Percentiles rank a stretch among this genome's conserved stretches.
Conservation (phyloP, 805 yeast species). For the Starmerella powellii region DNA sequence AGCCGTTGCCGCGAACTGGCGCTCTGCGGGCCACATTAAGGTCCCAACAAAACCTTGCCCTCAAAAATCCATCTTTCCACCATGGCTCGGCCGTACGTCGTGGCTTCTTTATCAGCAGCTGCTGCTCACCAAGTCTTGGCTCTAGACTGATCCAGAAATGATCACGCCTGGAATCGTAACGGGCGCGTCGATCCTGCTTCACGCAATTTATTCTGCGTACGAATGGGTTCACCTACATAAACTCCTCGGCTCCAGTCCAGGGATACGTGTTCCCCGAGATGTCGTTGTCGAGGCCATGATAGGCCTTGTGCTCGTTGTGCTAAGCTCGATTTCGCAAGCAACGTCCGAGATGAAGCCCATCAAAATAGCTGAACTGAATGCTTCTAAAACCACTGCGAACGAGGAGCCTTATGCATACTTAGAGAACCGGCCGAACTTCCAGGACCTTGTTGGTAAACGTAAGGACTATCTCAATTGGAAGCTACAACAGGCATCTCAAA, state of each 20-base stretch:
- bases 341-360: constrained; percentile 36
- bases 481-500: background rate
- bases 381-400: constrained; percentile 40
- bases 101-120: background rate
- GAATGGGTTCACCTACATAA: constrained; percentile 12
- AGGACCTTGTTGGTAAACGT: constrained; percentile 39
- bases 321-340: constrained; percentile 29
- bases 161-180: constrained; percentile 2
- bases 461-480: constrained; percentile 31
- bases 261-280: constrained; percentile 18
- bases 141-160: too few species aligned
- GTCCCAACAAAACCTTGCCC: background rate
- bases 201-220: constrained; percentile 16
- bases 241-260: constrained; percentile 3
- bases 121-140: too few species aligned
- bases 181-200: constrained; percentile 12
- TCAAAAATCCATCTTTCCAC: background rate
- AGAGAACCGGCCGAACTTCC: constrained; percentile 41
- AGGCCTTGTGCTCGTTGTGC: constrained; percentile 36
- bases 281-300: constrained; percentile 40
- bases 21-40: too few species aligned
- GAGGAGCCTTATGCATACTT: constrained; percentile 36
- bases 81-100: background rate
- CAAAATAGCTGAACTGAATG: constrained; percentile 38
- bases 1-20: too few species aligned